Base-by-base conservation (phyloP, 2,329 filamentous ascomycete species). In the Paraconiothyrium brasiliense region DNA sequence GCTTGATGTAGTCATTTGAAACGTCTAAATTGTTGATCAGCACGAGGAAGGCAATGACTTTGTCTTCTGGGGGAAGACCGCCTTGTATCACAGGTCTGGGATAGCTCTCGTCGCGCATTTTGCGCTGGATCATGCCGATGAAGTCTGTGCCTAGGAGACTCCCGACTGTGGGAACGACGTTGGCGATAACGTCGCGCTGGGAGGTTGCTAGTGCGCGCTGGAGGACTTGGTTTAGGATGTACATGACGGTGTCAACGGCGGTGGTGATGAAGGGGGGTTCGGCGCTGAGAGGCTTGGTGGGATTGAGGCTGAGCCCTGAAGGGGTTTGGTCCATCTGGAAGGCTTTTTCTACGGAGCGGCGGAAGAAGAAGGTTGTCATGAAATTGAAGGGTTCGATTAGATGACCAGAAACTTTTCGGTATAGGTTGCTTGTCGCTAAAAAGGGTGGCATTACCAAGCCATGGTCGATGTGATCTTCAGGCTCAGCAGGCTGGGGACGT, bases 201-300 rank as follows among this genome's bases (percentile, higher is more conserved):
- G 92, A 92, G 0, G 96, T 98, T 0, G 92, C 90, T 24, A 98
- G 84, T 0, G 93, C 92, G 67, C 94, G 90, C 66, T 96, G 91
- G 8, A 98, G 84, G 37, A 98, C 91, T 54, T 94, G 90, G 75
- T 96, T 97, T 75, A 97, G 92, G 70, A 99, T 97, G 80, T 98
- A 99, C 94, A 99, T 98, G 73, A 98, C 93, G 80, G 97, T 95
- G 81, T 99, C 95, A 9, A 99, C 94, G 0, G 94, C 94, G 1
- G 94, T 93, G 47, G 95, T 94, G 71, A 99, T 97, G 74, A 92
- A 96, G 0, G 95, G 95, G 2, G 93, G 87, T 69, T 93, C 93
- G 60, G 89, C 87, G 56, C 90, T 88, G 47, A 97, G 84, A 3
- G 90, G 84, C 72, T 86, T 91, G 71, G 86, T 89, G 46, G 90